phyloP scores from a whole-genome alignment of 352 stramenopile species.

The Phytophthora sp. region DNA sequence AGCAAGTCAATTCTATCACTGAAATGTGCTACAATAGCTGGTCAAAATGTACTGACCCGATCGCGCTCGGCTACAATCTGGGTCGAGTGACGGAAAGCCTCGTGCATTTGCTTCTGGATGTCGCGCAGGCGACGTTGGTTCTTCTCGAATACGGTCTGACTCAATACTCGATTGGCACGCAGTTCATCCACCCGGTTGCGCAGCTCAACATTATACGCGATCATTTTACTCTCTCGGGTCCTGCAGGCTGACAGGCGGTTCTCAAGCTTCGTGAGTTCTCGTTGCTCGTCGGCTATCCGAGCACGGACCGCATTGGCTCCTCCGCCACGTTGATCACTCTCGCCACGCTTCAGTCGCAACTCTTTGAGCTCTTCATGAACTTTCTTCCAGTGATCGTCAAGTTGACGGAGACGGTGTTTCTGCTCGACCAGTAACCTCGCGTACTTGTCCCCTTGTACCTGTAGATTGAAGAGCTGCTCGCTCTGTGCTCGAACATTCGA shows the following conservation, averaged over 20 bases:
- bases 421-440: constrained; percentile 69
- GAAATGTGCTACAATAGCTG: background rate
- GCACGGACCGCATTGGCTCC: constrained; percentile 73
- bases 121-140: constrained; percentile 77
- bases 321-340: constrained; percentile 75
- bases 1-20: constrained; percentile 8
- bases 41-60: constrained; percentile 39
- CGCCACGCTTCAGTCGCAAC: constrained; percentile 64
- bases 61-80: constrained; percentile 77
- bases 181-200: constrained; percentile 62
- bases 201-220: constrained; percentile 62
- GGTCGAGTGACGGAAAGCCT: constrained; percentile 69
- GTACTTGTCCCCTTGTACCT: constrained; percentile 84
- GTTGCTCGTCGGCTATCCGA: constrained; percentile 75
- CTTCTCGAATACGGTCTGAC: constrained; percentile 82
- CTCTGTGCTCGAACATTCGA: constrained; percentile 71
- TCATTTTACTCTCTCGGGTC: constrained; percentile 81
- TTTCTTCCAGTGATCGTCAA: constrained; percentile 77
- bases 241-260: constrained; percentile 76
- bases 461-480: constrained; percentile 84
- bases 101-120: constrained; percentile 81
- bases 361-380: constrained; percentile 72
- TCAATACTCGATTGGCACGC: constrained; percentile 66
- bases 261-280: constrained; percentile 81
- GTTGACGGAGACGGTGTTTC: constrained; percentile 70